Evolutionary conservation across 1,284 basidiomycete genomes (phyloP).

Genomic region (Ustilago loliicola): DNA sequence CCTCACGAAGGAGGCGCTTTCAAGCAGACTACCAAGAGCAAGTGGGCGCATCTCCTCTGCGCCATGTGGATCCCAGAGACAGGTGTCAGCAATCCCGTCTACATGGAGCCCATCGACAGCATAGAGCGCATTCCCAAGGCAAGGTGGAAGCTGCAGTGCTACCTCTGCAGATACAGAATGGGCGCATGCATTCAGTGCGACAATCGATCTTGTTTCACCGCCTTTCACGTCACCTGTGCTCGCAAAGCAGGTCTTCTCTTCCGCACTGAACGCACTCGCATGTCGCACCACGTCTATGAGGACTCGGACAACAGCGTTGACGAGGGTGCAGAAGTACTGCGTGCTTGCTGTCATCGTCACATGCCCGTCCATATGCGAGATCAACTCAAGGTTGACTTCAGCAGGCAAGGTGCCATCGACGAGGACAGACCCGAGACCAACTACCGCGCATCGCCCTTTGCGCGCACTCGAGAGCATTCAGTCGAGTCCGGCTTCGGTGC

Average conservation of each 20-base stretch:
- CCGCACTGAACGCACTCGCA: slow-evolving; percentile 54
- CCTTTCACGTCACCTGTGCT: slow-evolving; percentile 96
- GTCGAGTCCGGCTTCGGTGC: slow-evolving; percentile 39
- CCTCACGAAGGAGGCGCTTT: slow-evolving; percentile 98
- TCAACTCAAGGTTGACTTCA: slow-evolving; percentile 52
- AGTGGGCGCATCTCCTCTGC: slow-evolving; percentile 97
- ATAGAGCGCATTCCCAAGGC: slow-evolving; percentile 89
- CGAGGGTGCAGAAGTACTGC: slow-evolving; percentile 46
- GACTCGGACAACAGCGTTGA: slow-evolving; percentile 53
- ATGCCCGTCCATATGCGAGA: slow-evolving; percentile 50
- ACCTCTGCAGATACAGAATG: slow-evolving; percentile 82
- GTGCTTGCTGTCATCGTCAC: slow-evolving; percentile 67
- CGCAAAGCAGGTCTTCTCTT: slow-evolving; percentile 72
- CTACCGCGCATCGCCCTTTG: slow-evolving; percentile 37
- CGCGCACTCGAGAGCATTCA: slow-evolving; percentile 50
- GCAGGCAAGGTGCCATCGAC: slow-evolving; percentile 24
- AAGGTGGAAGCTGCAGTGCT: slow-evolving; percentile 91
- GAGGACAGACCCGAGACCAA: slow-evolving; percentile 43
- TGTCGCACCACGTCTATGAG: slow-evolving; percentile 49
- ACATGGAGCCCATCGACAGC: slow-evolving; percentile 98
- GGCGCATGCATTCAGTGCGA: slow-evolving; percentile 98
- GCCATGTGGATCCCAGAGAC: slow-evolving; percentile 99
- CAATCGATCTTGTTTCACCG: slow-evolving; percentile 88
- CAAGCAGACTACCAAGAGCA: slow-evolving; percentile 92
- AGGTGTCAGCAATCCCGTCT: slow-evolving; percentile 90